Conservation (phyloP, 805 yeast genomes). For the Scheffersomyces coipomensis region DNA sequence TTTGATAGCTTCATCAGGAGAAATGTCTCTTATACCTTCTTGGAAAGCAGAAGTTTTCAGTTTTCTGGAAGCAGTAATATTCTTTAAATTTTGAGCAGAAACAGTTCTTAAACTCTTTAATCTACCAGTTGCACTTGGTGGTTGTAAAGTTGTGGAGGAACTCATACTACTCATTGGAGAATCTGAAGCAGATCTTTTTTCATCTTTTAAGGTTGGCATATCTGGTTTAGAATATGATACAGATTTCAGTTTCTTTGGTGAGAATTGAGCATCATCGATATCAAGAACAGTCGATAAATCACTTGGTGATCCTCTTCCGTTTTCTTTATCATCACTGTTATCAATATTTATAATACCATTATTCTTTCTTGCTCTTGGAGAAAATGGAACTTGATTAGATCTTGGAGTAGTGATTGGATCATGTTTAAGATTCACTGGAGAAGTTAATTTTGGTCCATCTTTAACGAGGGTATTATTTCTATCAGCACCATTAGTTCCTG, state of each 20-base stretch:
- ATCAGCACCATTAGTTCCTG: background rate
- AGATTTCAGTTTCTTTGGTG: constrained; percentile 35
- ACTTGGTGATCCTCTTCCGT: constrained; percentile 1
- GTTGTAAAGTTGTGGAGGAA: constrained; percentile 8
- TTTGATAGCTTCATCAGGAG: constrained; percentile 76
- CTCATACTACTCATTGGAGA: constrained; percentile 18
- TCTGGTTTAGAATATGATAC: constrained; percentile 14
- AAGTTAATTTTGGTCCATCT: background rate
- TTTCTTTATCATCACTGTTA: too few relatives aligned
- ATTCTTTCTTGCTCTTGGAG: background rate
- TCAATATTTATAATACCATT: background rate
- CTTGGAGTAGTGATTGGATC: background rate
- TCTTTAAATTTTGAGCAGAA: constrained; percentile 50
- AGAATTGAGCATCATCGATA: constrained; percentile 28
- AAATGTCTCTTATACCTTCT: constrained; percentile 79
- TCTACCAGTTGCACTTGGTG: constrained; percentile 26
- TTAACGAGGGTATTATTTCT: background rate
- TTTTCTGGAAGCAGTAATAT: constrained; percentile 49
- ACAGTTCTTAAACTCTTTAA: constrained; percentile 53
- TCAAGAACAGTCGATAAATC: constrained; percentile 16
- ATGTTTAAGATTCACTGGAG: background rate
- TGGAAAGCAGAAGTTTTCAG: constrained; percentile 74
- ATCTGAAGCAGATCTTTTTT: constrained; percentile 35
- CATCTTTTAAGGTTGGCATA: constrained; percentile 12
- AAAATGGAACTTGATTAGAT: background rate